Base-by-base conservation (phyloP, 768 basidiomycete genomes). In the Mycena chlorophos region DNA sequence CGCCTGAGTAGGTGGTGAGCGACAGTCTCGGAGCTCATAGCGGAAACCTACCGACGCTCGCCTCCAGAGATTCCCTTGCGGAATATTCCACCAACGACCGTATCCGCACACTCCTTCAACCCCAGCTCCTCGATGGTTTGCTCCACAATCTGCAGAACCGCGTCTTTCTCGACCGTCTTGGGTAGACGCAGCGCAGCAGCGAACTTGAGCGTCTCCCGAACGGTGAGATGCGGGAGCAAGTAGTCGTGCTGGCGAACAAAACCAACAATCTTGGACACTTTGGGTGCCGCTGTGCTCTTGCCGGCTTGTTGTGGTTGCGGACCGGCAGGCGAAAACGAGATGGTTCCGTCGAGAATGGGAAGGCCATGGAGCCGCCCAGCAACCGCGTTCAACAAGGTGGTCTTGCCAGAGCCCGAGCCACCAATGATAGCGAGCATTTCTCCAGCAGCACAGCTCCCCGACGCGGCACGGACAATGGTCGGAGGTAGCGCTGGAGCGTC, bases 51-150 rank as follows among this genome's bases (percentile, higher is more conserved):
- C 60, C 75, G 71, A 25, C 60, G 56, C 61, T 81, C 78, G 3
- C 79, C 79, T 4, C 79, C 79, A 5, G 74, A 76, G 55, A 80
- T 78, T n/a, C 79, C 79, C 48, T 77, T 78, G 23, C 72, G 61
- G 25, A 60, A 59, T 1, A 71, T 72, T 17, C 76, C 78, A 6
- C 78, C 79, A 3, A 80, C 74, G 6, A 76, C 62, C 3, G 74
- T 76, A 28, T 79, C 72, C 5, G 74, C 75, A 0, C 69, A 74
- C 26, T 77, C 77, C 4, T 65, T 57, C 17, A 80, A 62, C 0
- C 79, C 77, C 2, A 80, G 71, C 60, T 78, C 76, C 16, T 67
- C 60, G 30, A 79, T 70, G 0, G 76, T 77, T 57, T 77, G 72
- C 45, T 77, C 69, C 3, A 78, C 76, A 51, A 78, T 76, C n/a